Base-by-base conservation (phyloP, 2,329 filamentous ascomycete genomes). In the Penicillium hesseltinei region DNA sequence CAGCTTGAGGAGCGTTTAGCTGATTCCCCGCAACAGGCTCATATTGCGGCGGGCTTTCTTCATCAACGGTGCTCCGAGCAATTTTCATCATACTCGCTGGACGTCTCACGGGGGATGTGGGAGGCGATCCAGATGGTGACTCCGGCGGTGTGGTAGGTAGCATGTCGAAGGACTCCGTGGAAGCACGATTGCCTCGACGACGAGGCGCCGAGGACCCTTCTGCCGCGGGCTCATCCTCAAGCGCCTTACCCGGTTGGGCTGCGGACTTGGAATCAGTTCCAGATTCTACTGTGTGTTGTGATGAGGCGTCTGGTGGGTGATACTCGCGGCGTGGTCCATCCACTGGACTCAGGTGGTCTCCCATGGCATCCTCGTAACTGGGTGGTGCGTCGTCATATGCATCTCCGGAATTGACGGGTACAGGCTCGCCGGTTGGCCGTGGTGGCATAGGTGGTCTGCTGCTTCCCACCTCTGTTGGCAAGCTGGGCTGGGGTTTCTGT, bases 351-450 rank as follows among this genome's bases (percentile, higher is more conserved):
- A 94, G 76, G 57, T 87, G 84, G 62, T 90, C 88, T 7, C 91
- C 92, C 76, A 97, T 88, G 13, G 91, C 92, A 74, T 97, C 92
- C 75, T 96, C 92, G 70, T 97, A 97, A 68, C 91, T 96, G 8
- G 92, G 92, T 19, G 93, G 92, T n/a, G 91, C 90, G 55, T 94
- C 91, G 33, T 91, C 88, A 62, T 71, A 71, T 29, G 31, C 61
- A 23, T 68, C 63, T 39, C 64, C 61, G 42, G 63, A 58, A 55
- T 65, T 65, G 31, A 61, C 57, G 19, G 71, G 59, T 8, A 66
- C 64, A 4, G 68, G 63, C 33, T 62, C 60, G 35, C 52, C 62
- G n/a, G 65, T 59, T 36, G 75, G 67, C 66, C 78, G 66, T 65
- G 77, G 67, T 60, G 78, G 70, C 64, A 75, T 78, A 2, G 77